Base-by-base conservation (phyloP, 768 basidiomycete genomes). In the Kwoniella bestiolae region DNA sequence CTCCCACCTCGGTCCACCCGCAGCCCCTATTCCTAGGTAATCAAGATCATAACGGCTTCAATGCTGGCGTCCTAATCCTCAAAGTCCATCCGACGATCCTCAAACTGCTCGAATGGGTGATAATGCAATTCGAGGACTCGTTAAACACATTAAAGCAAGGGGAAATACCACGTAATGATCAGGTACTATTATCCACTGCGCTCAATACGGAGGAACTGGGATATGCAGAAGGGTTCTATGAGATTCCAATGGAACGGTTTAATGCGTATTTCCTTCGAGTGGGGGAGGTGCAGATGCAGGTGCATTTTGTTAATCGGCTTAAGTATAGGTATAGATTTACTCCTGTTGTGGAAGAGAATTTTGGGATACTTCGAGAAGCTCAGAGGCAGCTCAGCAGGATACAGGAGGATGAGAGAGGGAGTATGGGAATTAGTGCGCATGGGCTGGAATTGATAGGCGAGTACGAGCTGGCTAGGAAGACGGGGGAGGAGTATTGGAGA, bases 41-140 rank as follows among this genome's bases (percentile, higher is more conserved):
- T 8, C 67, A 68, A 66, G 64, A 72, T 41, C 50, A 65, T 44
- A 72, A 66, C 26, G 70, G 70, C 6, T 66, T 72, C 59, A 72
- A 69, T 35, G 32, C 59, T 34, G 70, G 70, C 2, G 64, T 59
- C 6, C 51, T 69, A 41, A 14, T 69, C 6, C 58, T 58, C 46
- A 53, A 50, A 41, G 50, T 70, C 23, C 44, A 63, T 34, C 64
- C 25, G 7, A 47, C 16, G 18, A 32, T 63, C 23, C n/a, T 65
- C 3, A 31, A 14, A 0, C 66, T 65, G 47, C n/a, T 66, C 25
- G 23, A 47, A 25, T 14, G 21, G n/a, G 55, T 68, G 21, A 44
- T 64, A 16, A 38, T 34, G 11, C 23, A 35, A 9, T 49, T 66
- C 21, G 52, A 66, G 21, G 46, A 23, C 1, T 34, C 46, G 12